phyloP scores from a whole-genome alignment of 1,139 yeast species.

The Taphrina confusa region DNA sequence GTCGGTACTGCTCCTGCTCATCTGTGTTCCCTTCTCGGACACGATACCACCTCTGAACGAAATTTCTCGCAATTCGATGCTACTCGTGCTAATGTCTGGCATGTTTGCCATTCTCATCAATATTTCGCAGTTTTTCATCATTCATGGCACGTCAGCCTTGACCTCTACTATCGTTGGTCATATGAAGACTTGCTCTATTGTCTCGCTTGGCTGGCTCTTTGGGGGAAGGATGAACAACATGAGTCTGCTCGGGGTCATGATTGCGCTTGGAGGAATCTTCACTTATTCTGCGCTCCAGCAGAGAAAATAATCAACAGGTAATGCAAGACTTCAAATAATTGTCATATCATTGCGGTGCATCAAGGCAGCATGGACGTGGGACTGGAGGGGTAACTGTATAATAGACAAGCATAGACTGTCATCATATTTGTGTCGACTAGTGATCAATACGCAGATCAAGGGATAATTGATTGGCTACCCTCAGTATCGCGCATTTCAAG shows the following conservation, averaged over 20 bases:
- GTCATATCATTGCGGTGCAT: too few relatives aligned
- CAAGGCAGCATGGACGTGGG: too few relatives aligned
- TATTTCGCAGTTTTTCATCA: conserved; percentile 33
- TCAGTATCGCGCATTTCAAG: too few relatives aligned
- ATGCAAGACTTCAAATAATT: too few relatives aligned
- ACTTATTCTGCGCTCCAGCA: conserved; percentile 30
- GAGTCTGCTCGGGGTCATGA: conserved; percentile 32
- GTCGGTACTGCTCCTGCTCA: conserved; percentile 23
- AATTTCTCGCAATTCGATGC: conserved; percentile 16
- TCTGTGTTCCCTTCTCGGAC: conserved; percentile 28
- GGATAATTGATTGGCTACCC: too few relatives aligned
- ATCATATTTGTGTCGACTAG: too few relatives aligned
- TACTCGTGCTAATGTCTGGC: conserved; percentile 28
- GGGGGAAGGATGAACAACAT: conserved; percentile 34
- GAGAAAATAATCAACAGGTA: conserved; percentile 19
- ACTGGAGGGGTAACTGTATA: too few relatives aligned
- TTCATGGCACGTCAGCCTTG: conserved; percentile 33
- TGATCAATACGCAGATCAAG: too few relatives aligned
- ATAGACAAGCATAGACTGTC: too few relatives aligned
- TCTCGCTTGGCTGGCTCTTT: conserved; percentile 34
- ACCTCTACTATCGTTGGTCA: conserved; percentile 34
- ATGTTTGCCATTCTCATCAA: conserved; percentile 31
- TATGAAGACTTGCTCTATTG: conserved; percentile 34
- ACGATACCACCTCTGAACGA: conserved; percentile 25
- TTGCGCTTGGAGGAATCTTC: conserved; percentile 27